These are phyloP conservation scores for Yamadazyma kitorensis DNA, from an alignment of 805 yeast species.

Conservation along the genomic window DNA sequence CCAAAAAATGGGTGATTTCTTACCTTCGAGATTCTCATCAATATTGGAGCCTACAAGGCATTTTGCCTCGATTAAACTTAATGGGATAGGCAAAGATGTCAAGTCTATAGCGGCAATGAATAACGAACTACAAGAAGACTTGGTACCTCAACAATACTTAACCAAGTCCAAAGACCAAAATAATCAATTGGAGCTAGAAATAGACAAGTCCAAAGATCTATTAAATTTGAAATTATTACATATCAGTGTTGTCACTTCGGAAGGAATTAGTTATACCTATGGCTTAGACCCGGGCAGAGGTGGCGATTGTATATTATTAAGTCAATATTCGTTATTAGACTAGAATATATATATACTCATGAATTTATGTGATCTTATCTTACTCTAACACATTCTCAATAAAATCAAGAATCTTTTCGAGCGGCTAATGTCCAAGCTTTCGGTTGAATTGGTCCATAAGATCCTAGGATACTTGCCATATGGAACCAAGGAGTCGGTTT, in stretches of 20 bases:
- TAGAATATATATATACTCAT: too few relatives aligned
- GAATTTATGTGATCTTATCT: too few relatives aligned
- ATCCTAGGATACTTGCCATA: too few relatives aligned
- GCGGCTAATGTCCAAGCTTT: too few relatives aligned
- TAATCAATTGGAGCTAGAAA: constrained; percentile 9
- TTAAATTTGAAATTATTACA: constrained; percentile 34
- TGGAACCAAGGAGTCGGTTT: too few relatives aligned
- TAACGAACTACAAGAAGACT: constrained; percentile 28
- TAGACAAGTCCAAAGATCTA: constrained; percentile 18
- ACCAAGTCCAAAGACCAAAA: constrained; percentile 11
- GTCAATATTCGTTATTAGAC: constrained; percentile 60
- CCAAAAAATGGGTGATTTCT: constrained; percentile 81
- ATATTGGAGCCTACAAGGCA: constrained; percentile 88
- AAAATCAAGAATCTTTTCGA: too few relatives aligned
- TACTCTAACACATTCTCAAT: too few relatives aligned
- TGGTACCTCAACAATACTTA: constrained; percentile 29
- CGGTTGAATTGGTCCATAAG: too few relatives aligned
- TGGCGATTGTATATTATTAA: constrained; percentile 82
- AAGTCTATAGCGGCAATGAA: constrained; percentile 47
- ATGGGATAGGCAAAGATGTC: constrained; percentile 36
- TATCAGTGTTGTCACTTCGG: constrained; percentile 73
- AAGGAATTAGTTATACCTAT: constrained; percentile 79
- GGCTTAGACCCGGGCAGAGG: constrained; percentile 84
- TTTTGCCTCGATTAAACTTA: constrained; percentile 80
- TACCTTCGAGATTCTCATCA: constrained; percentile 77